Evolutionary conservation across 2,329 filamentous ascomycete species (phyloP).

Genomic region (Orbilia javanica): DNA sequence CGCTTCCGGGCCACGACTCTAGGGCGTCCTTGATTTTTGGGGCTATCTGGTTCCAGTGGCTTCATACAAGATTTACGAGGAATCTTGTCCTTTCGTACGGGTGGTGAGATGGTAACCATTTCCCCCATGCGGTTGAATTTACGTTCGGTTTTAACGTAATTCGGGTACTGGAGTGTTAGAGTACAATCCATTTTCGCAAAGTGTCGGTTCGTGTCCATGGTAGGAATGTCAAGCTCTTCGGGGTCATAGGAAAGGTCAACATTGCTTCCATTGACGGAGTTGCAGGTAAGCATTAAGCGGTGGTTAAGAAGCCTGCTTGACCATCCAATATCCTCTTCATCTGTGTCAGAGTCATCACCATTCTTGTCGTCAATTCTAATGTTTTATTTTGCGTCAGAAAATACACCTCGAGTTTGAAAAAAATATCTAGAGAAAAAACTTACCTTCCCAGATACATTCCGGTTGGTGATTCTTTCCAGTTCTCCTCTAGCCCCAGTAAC

Average conservation of each 20-base stretch:
- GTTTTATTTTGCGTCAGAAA: background rate
- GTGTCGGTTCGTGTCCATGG: conserved; percentile 38
- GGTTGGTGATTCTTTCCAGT: conserved; percentile 28
- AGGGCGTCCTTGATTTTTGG: background rate
- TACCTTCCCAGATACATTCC: conserved; percentile 24
- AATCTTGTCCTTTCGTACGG: conserved; percentile 11
- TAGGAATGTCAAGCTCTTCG: conserved; percentile 45
- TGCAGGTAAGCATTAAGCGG: conserved; percentile 46
- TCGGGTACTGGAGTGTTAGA: conserved; percentile 28
- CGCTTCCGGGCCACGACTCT: background rate
- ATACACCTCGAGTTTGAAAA: background rate
- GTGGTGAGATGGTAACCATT: conserved; percentile 20
- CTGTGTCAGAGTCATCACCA: background rate
- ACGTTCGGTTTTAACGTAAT: conserved; percentile 5
- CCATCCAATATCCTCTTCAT: conserved; percentile 38
- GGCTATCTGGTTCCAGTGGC: background rate
- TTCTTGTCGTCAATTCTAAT: conserved; percentile 10
- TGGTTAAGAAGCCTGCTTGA: conserved; percentile 30
- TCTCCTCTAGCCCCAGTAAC: conserved; percentile 11
- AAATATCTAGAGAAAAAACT: background rate
- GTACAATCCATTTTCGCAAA: conserved; percentile 19
- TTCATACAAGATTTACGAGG: conserved; percentile 19
- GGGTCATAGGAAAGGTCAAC: conserved; percentile 40
- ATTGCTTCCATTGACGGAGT: conserved; percentile 50
- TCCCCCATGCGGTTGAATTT: conserved; percentile 40